Evolutionary conservation across 225 moss, liverwort and hornwort species (phyloP).

Genomic region (Physcomitrium patens): DNA sequence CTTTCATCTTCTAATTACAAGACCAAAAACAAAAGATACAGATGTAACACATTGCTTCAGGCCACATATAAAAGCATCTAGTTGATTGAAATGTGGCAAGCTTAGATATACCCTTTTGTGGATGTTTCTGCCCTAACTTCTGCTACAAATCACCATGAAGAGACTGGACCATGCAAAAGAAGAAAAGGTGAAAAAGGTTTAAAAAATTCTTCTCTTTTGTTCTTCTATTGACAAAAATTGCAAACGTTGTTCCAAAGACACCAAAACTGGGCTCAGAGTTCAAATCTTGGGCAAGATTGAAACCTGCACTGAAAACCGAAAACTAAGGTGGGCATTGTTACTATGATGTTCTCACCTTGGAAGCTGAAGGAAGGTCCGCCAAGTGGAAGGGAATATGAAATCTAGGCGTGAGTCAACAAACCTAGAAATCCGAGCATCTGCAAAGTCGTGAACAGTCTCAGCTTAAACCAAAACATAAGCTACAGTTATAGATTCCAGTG

Average conservation of each 20-base stretch:
- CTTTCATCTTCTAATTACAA: too few relatives aligned
- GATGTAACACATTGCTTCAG: too few relatives aligned
- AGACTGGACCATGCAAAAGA: too few relatives aligned
- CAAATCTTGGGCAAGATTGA: conserved; percentile 40
- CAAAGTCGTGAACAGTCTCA: conserved; percentile 83
- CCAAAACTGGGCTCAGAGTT: conserved; percentile 53
- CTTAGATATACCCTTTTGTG: too few relatives aligned
- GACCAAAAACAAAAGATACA: too few relatives aligned
- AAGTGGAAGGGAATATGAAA: conserved; percentile 82
- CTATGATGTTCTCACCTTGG: conserved; percentile 84
- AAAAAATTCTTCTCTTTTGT: too few relatives aligned
- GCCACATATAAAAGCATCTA: too few relatives aligned
- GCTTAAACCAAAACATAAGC: conserved; percentile 85
- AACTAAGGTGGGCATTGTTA: background rate
- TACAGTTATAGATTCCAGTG: conserved; percentile 54
- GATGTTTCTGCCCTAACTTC: too few relatives aligned
- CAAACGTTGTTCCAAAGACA: conserved; percentile 40
- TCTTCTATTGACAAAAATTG: background rate
- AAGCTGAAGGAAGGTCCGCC: conserved; percentile 54
- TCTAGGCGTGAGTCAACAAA: conserved; percentile 79
- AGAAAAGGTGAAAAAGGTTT: too few relatives aligned
- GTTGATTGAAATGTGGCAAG: too few relatives aligned
- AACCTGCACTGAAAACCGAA: conserved; percentile 33
- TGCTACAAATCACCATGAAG: too few relatives aligned
- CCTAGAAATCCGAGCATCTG: conserved; percentile 74